Evolutionary conservation across 2,329 filamentous ascomycete species (phyloP).

Genomic region (Neoscytalidium dimidiatum): DNA sequence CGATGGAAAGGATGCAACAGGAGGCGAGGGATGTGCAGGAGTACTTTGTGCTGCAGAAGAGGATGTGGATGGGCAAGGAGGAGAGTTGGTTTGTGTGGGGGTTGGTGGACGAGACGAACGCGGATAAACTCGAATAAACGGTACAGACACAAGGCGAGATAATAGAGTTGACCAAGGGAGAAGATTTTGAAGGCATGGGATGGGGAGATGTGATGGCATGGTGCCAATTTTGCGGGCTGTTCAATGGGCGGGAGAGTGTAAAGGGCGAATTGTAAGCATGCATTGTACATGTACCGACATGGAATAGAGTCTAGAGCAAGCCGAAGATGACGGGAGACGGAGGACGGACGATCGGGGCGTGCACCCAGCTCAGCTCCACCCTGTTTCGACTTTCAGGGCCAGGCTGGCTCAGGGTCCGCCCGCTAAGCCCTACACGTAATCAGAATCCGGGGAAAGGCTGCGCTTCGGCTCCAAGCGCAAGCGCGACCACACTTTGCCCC

Average conservation of each 20-base stretch:
- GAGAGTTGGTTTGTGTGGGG: conserved; percentile 67
- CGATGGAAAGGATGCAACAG: neutral
- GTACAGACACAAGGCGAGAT: neutral
- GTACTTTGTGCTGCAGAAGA: conserved; percentile 63
- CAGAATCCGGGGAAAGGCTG: conserved; percentile 7
- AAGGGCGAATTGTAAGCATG: neutral
- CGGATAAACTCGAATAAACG: conserved; percentile 23
- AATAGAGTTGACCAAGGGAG: neutral
- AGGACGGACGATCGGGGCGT: neutral
- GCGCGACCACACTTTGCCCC: neutral
- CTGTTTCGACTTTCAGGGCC: neutral
- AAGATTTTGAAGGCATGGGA: neutral
- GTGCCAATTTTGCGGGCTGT: neutral
- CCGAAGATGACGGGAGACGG: neutral
- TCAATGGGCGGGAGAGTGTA: neutral
- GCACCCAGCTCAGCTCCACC: neutral
- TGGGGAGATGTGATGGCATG: neutral
- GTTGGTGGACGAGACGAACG: conserved; percentile 55
- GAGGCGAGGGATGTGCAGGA: conserved; percentile 57
- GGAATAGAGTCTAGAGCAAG: neutral
- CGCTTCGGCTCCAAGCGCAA: neutral
- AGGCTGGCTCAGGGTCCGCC: neutral
- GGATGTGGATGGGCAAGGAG: conserved; percentile 48
- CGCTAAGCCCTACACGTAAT: conserved; percentile 17
- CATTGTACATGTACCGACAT: neutral